Evolutionary conservation across 2,329 filamentous ascomycete genomes (phyloP), one percentile per base, ranked within the genome.

Genomic region (Colletotrichum zoysiae): DNA sequence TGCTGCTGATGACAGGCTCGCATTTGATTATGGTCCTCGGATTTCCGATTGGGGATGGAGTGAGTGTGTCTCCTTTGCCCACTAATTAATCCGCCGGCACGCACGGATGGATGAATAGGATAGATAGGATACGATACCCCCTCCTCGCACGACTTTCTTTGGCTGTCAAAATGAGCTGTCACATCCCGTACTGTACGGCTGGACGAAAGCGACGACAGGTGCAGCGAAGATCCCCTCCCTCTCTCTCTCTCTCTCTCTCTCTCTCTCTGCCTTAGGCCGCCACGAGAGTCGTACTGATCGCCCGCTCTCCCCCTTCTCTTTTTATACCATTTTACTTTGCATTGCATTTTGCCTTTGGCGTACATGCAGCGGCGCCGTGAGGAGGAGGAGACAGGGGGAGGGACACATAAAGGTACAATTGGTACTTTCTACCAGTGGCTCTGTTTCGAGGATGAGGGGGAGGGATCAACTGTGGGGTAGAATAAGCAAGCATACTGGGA

Each of bases 151-250:
- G 62, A 70, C 44, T 42, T 11, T 62, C 44, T 42, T 11, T 62
- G 14, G 18, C 20, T 16, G 18, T 26, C 12, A 26, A 18, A 30
- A 40, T n/a, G 30, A 26, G n/a, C 30, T 23, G 20, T 50, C 59
- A 30, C n/a, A 40, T 62, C 20, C 44, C 59, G 44, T 50, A 51
- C 42, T 62, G 44, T 38, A 51, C 44, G 44, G 16, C 16, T n/a
- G 46, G 59, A 51, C 59, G 30, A 63, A 62, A 30, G 18, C 46
- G n/a, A 53, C 35, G 23, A 40, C n/a, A 30, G 35, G 35, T 53
- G 60, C 60, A 51, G 67, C 50, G 63, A 67, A 61, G 67, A 67
- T 70, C 55, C 23, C 30, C 30, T 3, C n/a, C n/a, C n/a, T n/a
- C n/a, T n/a, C n/a, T n/a, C n/a, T n/a, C n/a, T n/a, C n/a, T n/a